These are phyloP conservation scores for Cercospora sojina DNA, from an alignment of 2,329 filamentous ascomycete genomes.

Conservation along the genomic window DNA sequence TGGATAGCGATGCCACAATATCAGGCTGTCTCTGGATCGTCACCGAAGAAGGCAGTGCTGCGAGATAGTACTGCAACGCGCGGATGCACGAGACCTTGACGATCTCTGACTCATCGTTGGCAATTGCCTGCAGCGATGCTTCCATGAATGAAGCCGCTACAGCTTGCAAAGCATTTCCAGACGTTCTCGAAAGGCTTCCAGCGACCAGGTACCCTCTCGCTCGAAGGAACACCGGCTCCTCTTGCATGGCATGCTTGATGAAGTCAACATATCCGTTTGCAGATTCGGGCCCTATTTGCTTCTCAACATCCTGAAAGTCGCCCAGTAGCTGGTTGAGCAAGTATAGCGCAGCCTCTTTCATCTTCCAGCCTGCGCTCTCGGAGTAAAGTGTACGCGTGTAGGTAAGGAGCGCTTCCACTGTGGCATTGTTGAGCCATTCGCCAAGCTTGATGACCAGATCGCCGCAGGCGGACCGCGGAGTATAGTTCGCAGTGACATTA, in stretches of 20 bases:
- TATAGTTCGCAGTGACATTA: slow-evolving; percentile 93
- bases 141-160: slow-evolving; percentile 66
- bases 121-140: slow-evolving; percentile 72
- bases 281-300: slow-evolving; percentile 66
- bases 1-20: slow-evolving; percentile 61
- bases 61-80: slow-evolving; percentile 69
- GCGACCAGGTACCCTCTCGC: slow-evolving; percentile 86
- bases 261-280: slow-evolving; percentile 75
- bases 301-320: slow-evolving; percentile 77
- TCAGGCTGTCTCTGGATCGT: slow-evolving; percentile 60
- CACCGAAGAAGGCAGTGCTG: slow-evolving; percentile 51
- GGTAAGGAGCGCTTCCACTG: slow-evolving; percentile 74
- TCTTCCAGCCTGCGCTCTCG: slow-evolving; percentile 56
- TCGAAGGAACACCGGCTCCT: slow-evolving; percentile 72
- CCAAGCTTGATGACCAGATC: slow-evolving; percentile 90
- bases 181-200: slow-evolving; percentile 72
- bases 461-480: slow-evolving; percentile 85
- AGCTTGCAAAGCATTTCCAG: slow-evolving; percentile 54
- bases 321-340: slow-evolving; percentile 79
- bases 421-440: slow-evolving; percentile 77
- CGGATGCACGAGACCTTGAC: slow-evolving; percentile 92
- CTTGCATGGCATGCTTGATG: slow-evolving; percentile 72
- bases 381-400: slow-evolving; percentile 75
- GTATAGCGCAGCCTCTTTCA: slow-evolving; percentile 78
- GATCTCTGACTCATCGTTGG: slow-evolving; percentile 74